These are phyloP conservation scores for Candida insectorum DNA, from an alignment of 805 yeast genomes.

Conservation along the genomic window DNA sequence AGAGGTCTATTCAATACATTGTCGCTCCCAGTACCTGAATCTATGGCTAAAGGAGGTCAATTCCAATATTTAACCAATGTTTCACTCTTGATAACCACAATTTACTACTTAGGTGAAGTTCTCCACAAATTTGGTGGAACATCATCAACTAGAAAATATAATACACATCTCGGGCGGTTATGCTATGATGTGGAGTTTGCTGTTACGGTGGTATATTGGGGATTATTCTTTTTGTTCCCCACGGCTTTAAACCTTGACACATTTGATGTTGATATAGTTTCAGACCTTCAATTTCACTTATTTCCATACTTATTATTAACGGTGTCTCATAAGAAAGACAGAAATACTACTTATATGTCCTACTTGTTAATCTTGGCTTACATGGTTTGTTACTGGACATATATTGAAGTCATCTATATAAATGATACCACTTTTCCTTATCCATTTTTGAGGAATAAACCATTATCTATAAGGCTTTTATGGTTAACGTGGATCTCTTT, in stretches of 20 bases:
- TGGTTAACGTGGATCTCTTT: no score
- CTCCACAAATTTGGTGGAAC: no score
- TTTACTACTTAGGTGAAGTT: conserved; percentile 2
- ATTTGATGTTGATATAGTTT: conserved; percentile 13
- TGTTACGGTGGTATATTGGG: conserved; percentile 23
- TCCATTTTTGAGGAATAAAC: conserved; percentile 8
- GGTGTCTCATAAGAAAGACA: conserved; percentile 1
- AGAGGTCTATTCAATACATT: conserved; percentile 4
- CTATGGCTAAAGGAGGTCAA: conserved; percentile 19
- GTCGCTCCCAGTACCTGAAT: conserved; percentile 16
- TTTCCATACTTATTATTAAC: conserved; percentile 21
- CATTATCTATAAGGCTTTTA: no score
- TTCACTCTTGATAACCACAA: conserved; percentile 11
- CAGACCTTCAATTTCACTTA: conserved; percentile 24
- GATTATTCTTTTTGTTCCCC: conserved; percentile 15
- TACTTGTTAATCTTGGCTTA: conserved; percentile 8
- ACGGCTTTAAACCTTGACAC: conserved; percentile 13
- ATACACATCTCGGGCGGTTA: no score
- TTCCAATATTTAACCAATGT: conserved; percentile 24
- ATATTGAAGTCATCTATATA: conserved; percentile 12
- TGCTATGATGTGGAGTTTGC: conserved; percentile 19
- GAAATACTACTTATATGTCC: conserved; percentile 2
- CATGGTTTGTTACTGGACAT: conserved; percentile 15
- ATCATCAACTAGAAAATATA: not conserved
- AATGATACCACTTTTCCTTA: conserved; percentile 8